A percentile compares a stretch with the other conserved stretches of the same genome.
Conservation (phyloP, 805 yeast species). For the Lipomyces starkeyi region DNA sequence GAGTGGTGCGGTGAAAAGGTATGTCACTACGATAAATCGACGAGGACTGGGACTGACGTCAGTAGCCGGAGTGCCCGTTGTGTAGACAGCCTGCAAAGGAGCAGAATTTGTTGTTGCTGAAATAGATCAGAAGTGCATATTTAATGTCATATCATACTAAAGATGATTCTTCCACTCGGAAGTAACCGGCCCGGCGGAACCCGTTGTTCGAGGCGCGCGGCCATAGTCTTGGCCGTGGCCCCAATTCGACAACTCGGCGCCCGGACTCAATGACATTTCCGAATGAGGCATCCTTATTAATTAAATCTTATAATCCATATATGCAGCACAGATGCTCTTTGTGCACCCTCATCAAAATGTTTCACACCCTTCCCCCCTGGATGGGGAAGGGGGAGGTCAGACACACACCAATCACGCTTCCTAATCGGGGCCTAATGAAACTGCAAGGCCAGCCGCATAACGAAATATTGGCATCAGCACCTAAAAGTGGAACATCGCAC, state of each 20-base stretch:
- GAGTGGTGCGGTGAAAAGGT: conserved; percentile 84
- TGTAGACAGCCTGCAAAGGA: conserved; percentile 75
- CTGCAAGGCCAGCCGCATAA: not conserved
- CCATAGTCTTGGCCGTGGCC: too few species aligned
- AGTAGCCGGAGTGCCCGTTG: conserved; percentile 80
- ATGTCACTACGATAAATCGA: not conserved
- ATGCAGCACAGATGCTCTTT: not conserved
- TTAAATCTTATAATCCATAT: not conserved
- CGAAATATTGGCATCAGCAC: too few species aligned
- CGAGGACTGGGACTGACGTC: not conserved
- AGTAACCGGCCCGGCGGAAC: too few species aligned
- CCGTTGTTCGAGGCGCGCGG: too few species aligned
- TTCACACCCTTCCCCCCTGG: not conserved
- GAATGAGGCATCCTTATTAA: not conserved
- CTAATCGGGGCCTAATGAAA: too few species aligned
- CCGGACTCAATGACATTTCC: not conserved
- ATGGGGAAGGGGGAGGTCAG: too few species aligned
- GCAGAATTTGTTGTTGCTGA: conserved; percentile 66
- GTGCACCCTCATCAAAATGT: not conserved
- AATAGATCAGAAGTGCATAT: conserved; percentile 40
- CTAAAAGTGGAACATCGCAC: too few species aligned
- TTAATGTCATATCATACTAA: too few species aligned
- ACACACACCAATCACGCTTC: not conserved
- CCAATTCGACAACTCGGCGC: too few species aligned
- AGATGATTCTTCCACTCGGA: too few species aligned